phyloP scores from a whole-genome alignment of 2,329 filamentous ascomycete species.

The Sarocladium kiliense region DNA sequence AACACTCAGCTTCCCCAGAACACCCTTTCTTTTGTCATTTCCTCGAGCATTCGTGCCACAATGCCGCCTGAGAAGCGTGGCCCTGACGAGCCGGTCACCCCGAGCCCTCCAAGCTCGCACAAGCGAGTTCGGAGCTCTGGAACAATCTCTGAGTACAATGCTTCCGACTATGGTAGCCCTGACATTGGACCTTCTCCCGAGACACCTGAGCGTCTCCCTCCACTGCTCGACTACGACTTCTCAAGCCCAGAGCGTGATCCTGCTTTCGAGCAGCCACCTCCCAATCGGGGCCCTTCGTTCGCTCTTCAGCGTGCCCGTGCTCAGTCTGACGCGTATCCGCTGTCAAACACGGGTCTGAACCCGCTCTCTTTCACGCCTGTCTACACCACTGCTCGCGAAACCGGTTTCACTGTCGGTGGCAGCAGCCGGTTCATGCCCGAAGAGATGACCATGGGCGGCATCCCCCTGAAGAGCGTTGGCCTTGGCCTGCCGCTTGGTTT shows the following conservation, averaged over 20 bases:
- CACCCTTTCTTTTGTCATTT: background rate
- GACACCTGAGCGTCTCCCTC: too few relatives aligned
- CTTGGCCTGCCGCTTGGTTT: slow-evolving; percentile 17
- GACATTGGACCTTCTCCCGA: too few relatives aligned
- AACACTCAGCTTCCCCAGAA: background rate
- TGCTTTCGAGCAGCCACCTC: too few relatives aligned
- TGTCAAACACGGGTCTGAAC: too few relatives aligned
- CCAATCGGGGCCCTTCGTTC: too few relatives aligned
- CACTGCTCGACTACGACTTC: too few relatives aligned
- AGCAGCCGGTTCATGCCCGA: background rate
- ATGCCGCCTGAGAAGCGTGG: background rate
- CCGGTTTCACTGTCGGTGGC: background rate
- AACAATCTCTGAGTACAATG: background rate
- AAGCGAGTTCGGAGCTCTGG: background rate
- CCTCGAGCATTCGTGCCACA: background rate
- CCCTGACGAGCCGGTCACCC: background rate
- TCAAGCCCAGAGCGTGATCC: too few relatives aligned
- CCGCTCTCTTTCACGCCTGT: background rate
- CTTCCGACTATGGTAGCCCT: too few relatives aligned
- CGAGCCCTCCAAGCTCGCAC: background rate
- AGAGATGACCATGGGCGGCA: slow-evolving; percentile 12
- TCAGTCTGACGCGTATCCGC: background rate
- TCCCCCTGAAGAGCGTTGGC: slow-evolving; percentile 15
- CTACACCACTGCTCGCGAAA: background rate
- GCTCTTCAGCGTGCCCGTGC: background rate